Evolutionary conservation across 129 eudicot genomes (phyloP).

Genomic region (Silybum marianum): DNA sequence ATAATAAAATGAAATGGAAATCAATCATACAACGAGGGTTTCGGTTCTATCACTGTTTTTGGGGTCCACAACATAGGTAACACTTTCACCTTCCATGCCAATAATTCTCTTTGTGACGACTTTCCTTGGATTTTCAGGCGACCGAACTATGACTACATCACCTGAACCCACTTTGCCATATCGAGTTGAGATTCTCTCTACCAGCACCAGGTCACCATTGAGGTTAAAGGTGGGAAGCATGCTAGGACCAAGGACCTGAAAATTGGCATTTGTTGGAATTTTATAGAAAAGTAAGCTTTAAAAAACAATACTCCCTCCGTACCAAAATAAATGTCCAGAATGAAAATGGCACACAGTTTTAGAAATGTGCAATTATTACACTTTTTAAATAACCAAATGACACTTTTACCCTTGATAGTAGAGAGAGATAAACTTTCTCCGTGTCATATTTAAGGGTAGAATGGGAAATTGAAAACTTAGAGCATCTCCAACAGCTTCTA

Average conservation of each 20-base stretch:
- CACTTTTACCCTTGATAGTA: too few species aligned
- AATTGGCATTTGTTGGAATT: slow-evolving; percentile 7
- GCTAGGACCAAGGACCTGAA: slow-evolving; percentile 79
- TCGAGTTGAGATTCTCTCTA: slow-evolving; percentile 55
- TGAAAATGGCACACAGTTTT: too few species aligned
- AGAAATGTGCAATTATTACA: too few species aligned
- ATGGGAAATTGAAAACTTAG: too few species aligned
- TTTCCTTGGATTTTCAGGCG: slow-evolving; percentile 63
- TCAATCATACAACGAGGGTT: slow-evolving; percentile 58
- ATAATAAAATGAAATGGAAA: not conserved
- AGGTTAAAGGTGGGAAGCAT: slow-evolving; percentile 83
- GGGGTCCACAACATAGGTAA: slow-evolving; percentile 62
- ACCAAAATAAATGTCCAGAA: too few species aligned
- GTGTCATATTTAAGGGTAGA: too few species aligned
- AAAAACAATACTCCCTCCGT: not conserved
- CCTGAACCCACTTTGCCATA: slow-evolving; percentile 56
- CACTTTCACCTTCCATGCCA: slow-evolving; percentile 63
- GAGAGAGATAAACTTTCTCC: too few species aligned
- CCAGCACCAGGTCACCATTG: slow-evolving; percentile 48
- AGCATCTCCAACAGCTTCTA: too few species aligned
- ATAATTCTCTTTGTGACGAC: slow-evolving; percentile 52
- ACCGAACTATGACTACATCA: slow-evolving; percentile 55
- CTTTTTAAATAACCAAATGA: too few species aligned
- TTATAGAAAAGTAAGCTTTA: not conserved
- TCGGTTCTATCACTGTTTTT: slow-evolving; percentile 42